These are phyloP conservation scores for Kondoa subrosea DNA, from an alignment of 768 basidiomycete genomes.

Conservation along the genomic window DNA sequence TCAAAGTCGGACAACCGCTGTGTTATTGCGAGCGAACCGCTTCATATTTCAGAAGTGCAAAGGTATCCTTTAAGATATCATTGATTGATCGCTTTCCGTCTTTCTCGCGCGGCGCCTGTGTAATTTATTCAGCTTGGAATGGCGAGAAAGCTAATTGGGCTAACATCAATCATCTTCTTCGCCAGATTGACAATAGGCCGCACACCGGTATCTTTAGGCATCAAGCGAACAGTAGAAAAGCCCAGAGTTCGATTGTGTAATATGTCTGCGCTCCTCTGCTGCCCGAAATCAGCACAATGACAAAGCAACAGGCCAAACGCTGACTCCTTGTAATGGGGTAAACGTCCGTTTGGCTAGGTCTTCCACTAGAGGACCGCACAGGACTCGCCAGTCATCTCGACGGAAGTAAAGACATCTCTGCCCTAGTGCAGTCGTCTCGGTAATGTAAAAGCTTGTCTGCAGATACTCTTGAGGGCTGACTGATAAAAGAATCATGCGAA, in stretches of 20 bases:
- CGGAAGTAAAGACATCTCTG: constrained; percentile 78
- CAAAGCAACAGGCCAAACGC: constrained; percentile 30
- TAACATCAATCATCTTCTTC: constrained; percentile 23
- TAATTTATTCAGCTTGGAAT: no score
- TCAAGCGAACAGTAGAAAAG: constrained; percentile 65
- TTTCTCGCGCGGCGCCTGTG: no score
- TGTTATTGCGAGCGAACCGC: constrained; percentile 41
- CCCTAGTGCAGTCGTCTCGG: constrained; percentile 69
- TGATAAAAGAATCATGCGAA: neutral
- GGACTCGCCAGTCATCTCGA: constrained; percentile 77
- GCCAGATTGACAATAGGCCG: constrained; percentile 83
- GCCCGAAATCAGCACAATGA: constrained; percentile 48
- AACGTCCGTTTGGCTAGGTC: constrained; percentile 57
- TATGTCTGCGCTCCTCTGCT: no score
- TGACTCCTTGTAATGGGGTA: constrained; percentile 50
- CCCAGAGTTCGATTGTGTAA: constrained; percentile 58
- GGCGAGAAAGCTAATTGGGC: no score
- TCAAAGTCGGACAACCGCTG: neutral
- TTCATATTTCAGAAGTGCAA: constrained; percentile 73
- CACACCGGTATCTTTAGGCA: constrained; percentile 90
- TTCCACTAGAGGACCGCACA: constrained; percentile 65
- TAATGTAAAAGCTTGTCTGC: constrained; percentile 84
- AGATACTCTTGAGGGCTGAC: neutral
- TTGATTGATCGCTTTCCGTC: constrained; percentile 53
- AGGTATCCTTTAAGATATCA: constrained; percentile 62